A percentile compares a stretch with the other conserved stretches of the same genome.
Evolutionary conservation across 208 protist species (phyloP).

Genomic region (Acanthamoeba royreba): DNA sequence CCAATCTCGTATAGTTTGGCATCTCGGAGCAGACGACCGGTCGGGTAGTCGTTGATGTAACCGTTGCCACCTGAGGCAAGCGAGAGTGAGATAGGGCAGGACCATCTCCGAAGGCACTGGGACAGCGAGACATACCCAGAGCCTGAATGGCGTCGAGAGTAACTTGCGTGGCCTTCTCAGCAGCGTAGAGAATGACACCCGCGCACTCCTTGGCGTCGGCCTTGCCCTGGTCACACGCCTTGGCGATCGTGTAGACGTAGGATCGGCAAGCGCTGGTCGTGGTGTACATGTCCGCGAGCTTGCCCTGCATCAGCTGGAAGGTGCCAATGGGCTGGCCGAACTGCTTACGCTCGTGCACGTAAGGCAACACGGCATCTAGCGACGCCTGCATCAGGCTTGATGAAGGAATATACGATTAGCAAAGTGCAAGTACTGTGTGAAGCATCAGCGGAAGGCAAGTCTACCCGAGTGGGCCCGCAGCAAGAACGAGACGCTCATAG

Average conservation of each 20-base stretch:
- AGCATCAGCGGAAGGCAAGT: neutral
- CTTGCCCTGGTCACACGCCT: slow-evolving; percentile 72
- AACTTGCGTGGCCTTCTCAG: slow-evolving; percentile 90
- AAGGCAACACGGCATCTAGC: slow-evolving; percentile 82
- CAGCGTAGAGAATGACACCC: slow-evolving; percentile 90
- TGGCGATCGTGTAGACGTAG: slow-evolving; percentile 88
- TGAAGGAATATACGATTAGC: neutral
- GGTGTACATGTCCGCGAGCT: slow-evolving; percentile 93
- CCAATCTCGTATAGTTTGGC: slow-evolving; percentile 95
- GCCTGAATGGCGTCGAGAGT: slow-evolving; percentile 92
- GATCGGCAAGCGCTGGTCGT: slow-evolving; percentile 84
- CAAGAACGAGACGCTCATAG: slow-evolving; percentile 81
- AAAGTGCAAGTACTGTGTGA: neutral
- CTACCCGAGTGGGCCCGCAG: slow-evolving; percentile 79
- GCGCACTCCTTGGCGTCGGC: slow-evolving; percentile 81
- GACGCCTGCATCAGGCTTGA: slow-evolving; percentile 82
- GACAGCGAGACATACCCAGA: slow-evolving; percentile 53
- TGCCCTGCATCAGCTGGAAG: slow-evolving; percentile 93
- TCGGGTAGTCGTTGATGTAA: slow-evolving; percentile 93
- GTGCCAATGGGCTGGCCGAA: slow-evolving; percentile 89
- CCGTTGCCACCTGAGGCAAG: slow-evolving; percentile 87
- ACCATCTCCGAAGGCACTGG: neutral
- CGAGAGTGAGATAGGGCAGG: neutral
- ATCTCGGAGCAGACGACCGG: slow-evolving; percentile 92
- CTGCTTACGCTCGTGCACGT: slow-evolving; percentile 87